Evolutionary conservation across 2,329 filamentous ascomycete genomes (phyloP), one percentile per base, ranked within the genome.

Genomic region (Ophiostoma sp.): DNA sequence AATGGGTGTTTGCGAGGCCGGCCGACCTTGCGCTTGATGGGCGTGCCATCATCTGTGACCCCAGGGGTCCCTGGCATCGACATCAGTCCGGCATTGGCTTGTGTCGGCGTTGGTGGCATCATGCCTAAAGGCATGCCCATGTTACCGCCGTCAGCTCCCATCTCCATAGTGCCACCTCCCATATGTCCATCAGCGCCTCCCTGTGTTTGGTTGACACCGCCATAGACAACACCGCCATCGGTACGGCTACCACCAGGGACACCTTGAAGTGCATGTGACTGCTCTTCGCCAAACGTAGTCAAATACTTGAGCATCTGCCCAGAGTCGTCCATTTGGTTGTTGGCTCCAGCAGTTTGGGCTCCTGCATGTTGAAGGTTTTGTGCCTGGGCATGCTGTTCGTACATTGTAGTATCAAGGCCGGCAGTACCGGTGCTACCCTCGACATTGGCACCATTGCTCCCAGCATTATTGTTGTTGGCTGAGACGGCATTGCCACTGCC

Each of bases 1-100:
- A 84, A 73, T 5, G 86, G 86, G 71, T 89, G 84, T 73, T 89
- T 89, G 70, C 87, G 79, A 1, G 87, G 87, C 41, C 87, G 83
- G 7, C 87, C 87, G 52, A 89, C 87, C 72, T 88, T 88, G 58
- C 87, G 82, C 78, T 89, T 89, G 67, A 83, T 77, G 12, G 82
- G 83, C 41, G 82, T 82, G 69, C 84, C 83, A 4, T 80, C 76
- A 0, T 69, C 69, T 79, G 67, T 4, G 80, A 79, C 16, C 78
- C 83, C 75, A 84, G 83, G 76, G 81, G 83, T 38, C 80, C 81
- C 72, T 76, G 77, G 70, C 84, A 82, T 71, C 81, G 80, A 44
- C 14, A 45, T 49, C 7, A 52, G 45, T 11, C 62, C 62, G 16
- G 62, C 63, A 18, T 44, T 45, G n/a, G 41, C 63, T 42, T 45